Evolutionary conservation across 2,329 filamentous ascomycete genomes (phyloP), one percentile per base, ranked within the genome.

Genomic region (Byssochlamys sp.): DNA sequence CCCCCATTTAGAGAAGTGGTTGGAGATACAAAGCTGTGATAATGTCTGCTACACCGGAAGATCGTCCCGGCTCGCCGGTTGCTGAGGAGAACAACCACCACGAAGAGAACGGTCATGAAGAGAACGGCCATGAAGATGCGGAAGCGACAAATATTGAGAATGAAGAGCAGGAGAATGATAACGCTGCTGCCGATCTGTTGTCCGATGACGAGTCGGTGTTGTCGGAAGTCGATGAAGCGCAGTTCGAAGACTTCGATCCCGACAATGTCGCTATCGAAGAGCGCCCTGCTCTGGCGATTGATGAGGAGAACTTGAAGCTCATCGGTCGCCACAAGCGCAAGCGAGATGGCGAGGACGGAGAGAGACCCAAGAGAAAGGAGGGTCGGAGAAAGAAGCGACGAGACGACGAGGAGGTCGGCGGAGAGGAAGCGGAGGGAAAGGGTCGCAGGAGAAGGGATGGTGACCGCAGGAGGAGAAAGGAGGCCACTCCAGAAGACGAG

Each of bases 321-420:
- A 80, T 86, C 60, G 81, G 84, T 58, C 80, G 84, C 56, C 80
- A 84, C 72, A 85, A 85, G 76, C 77, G 84, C 61, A 83, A 85
- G 77, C 82, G 89, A 39, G 82, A 80, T 54, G 82, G 80, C 31
- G 78, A 82, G 33, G 85, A 85, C 55, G 83, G 81, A 29, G 80
- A 80, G 53, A 74, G 79, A 50, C 89, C 88, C 73, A 94, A 90
- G 75, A 87, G 89, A 55, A 84, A 82, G 61, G 78, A 81, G 63
- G 74, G 76, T 3, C 74, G 78, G 58, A 73, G 81, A 28, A 80
- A 83, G 65, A 82, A 80, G 72, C 80, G 84, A 65, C 86, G 86
- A 63, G 89, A 89, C 73, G 78, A 78, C 60, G 80, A 77, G 48
- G 77, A 79, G 78, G 72, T 76, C 45, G 73, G 67, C 49, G 79